A percentile compares a stretch with the other conserved stretches of the same genome.
Evolutionary conservation across 169 alveolate genomes (phyloP).

Genomic region (Amoebophrya sp.): DNA sequence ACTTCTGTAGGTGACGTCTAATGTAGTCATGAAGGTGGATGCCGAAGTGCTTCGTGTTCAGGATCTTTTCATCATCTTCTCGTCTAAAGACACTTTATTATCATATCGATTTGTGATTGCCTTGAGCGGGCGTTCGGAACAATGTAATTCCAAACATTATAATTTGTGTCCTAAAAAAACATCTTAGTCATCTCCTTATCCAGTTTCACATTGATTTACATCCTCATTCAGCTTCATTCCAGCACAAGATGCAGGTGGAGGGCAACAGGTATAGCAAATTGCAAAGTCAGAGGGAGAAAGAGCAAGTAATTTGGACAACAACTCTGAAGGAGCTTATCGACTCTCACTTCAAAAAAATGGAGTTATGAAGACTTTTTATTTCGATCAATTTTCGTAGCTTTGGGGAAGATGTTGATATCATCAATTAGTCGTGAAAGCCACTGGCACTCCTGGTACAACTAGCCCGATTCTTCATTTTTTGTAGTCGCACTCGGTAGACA

Average conservation of each 20-base stretch:
- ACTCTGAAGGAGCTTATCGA: conserved; percentile 54
- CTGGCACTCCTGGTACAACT: no score
- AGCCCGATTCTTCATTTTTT: no score
- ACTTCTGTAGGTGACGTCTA: not conserved
- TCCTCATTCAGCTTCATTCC: conserved; percentile 41
- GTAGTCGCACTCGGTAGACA: no score
- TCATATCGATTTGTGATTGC: not conserved
- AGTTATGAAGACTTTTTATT: no score
- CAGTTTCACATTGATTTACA: not conserved
- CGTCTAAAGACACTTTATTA: not conserved
- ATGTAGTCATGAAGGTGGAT: no score
- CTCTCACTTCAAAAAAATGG: no score
- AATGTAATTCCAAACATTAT: not conserved
- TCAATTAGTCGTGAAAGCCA: no score
- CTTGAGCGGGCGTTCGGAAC: conserved; percentile 35
- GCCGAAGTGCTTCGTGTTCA: no score
- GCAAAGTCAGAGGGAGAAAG: conserved; percentile 58
- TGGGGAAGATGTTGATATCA: no score
- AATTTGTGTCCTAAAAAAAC: not conserved
- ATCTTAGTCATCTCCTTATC: not conserved
- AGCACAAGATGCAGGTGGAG: conserved; percentile 67
- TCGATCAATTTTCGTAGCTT: no score
- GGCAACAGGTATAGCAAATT: conserved; percentile 61
- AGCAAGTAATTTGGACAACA: conserved; percentile 60
- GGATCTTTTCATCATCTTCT: no score